Base-by-base conservation (phyloP, 371 early-diverging fungal genomes). In the Lichtheimia hyalospora region DNA sequence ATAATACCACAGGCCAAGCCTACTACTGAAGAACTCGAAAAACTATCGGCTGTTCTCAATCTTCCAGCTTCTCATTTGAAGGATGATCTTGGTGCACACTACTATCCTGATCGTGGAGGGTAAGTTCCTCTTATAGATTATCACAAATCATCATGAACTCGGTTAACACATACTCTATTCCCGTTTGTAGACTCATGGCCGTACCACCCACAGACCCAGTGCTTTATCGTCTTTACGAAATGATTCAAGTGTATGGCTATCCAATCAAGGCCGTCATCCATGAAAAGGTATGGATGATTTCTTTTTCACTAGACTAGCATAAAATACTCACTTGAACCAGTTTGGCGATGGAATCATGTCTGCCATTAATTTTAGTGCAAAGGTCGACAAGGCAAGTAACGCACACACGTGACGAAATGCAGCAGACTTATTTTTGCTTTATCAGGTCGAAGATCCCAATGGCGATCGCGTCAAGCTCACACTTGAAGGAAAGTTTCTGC, bases 261-360 rank as follows among this genome's bases (percentile, higher is more conserved):
- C 81, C 83, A 2, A 28, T 84, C 8, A 83, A 83, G 50, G 73
- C 82, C 3, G 60, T 84, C 43, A 77, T 83, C 25, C 76, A 82
- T 59, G 84, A 83, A 68, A 82, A 81, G 79, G 82, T 78, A 68
- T 34, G 13, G 1, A 16, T 49, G n/a, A 0, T 2, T n/a, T 25
- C 1, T 34, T 34, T 34, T 34, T 8, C 10, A 34, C 34, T 8
- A 34, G 8, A 8, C 8, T 0, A 8, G 34, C 10, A 10, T 34
- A 10, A 8, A 34, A 10, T 1, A 34, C 34, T 34, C 6, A 34
- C 8, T 1, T 8, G 34, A 34, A 6, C 34, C 43, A 68, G 69
- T 69, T 63, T 66, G 58, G 58, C 0, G 58, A 87, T 61, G 88
- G 88, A 1, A 84, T 87, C 34, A 84, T 89, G 79, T 82, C 85